phyloP scores from a whole-genome alignment of 2,329 filamentous ascomycete genomes.

The Phialophora chinensis region DNA sequence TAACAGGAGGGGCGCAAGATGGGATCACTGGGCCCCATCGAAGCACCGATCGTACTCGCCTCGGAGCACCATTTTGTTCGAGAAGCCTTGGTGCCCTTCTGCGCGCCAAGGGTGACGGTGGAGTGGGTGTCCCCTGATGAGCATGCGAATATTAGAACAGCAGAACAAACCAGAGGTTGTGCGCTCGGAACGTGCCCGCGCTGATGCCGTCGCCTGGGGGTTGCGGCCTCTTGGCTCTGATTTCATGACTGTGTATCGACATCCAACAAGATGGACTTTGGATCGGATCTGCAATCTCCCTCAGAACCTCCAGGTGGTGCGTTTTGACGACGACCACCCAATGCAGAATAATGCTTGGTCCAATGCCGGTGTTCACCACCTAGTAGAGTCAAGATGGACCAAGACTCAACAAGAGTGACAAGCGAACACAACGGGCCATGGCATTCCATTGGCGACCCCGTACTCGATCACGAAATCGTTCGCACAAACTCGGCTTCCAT shows the following conservation, averaged over 20 bases:
- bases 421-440: constrained; percentile 5
- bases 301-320: background rate
- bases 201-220: constrained; percentile 5
- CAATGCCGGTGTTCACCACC: background rate
- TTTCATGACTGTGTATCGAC: constrained; percentile 9
- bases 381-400: constrained; percentile 12
- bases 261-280: constrained; percentile 6
- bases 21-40: background rate
- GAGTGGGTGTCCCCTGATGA: constrained; percentile 3
- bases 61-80: constrained; percentile 27
- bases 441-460: constrained; percentile 8
- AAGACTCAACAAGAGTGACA: constrained; percentile 7
- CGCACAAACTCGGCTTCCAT: background rate
- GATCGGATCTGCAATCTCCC: constrained; percentile 19
- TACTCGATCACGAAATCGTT: constrained; percentile 5
- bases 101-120: constrained; percentile 20
- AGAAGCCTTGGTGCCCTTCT: constrained; percentile 25
- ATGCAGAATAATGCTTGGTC: constrained; percentile 10
- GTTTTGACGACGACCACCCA: background rate
- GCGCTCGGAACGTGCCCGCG: constrained; percentile 23
- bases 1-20: background rate
- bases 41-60: constrained; percentile 11
- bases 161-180: constrained; percentile 27
- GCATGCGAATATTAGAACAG: background rate
- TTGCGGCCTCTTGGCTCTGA: constrained; percentile 9